Percentiles rank a stretch among this genome's conserved stretches.
Evolutionary conservation across 2,329 filamentous ascomycete genomes (phyloP).

Genomic region (Diaporthe aspalathi): DNA sequence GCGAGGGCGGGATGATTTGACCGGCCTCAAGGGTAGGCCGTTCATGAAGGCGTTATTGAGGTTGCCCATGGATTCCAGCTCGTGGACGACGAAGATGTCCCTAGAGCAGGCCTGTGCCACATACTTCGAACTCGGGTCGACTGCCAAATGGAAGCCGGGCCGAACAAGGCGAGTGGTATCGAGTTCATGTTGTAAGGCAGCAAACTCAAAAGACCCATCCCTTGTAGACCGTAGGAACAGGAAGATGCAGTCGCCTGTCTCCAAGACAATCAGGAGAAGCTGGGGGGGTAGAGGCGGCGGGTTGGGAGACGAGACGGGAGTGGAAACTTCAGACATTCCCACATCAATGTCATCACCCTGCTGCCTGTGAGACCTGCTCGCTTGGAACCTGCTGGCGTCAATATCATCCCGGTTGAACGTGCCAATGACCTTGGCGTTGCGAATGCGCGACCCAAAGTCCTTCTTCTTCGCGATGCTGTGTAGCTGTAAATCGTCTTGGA

Average conservation of each 20-base stretch:
- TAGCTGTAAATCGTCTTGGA: slow-evolving; percentile 75
- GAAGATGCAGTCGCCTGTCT: slow-evolving; percentile 80
- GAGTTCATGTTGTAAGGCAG: slow-evolving; percentile 50
- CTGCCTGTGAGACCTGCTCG: slow-evolving; percentile 40
- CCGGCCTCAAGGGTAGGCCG: slow-evolving; percentile 64
- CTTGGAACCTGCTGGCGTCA: slow-evolving; percentile 37
- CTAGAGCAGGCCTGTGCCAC: slow-evolving; percentile 78
- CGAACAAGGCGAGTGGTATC: slow-evolving; percentile 62
- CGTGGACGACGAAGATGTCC: slow-evolving; percentile 77
- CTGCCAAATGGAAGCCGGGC: slow-evolving; percentile 74
- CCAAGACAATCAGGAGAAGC: slow-evolving; percentile 80
- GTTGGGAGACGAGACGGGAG: slow-evolving; percentile 37
- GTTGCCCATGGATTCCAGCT: slow-evolving; percentile 67
- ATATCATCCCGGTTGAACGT: slow-evolving; percentile 51
- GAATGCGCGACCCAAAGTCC: slow-evolving; percentile 83
- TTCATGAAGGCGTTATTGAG: slow-evolving; percentile 63
- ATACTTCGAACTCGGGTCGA: slow-evolving; percentile 80
- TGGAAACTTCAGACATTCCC: slow-evolving; percentile 44
- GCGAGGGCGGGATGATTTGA: slow-evolving; percentile 60
- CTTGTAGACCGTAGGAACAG: slow-evolving; percentile 69
- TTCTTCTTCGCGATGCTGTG: slow-evolving; percentile 80
- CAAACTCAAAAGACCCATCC: slow-evolving; percentile 67
- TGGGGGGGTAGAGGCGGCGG: slow-evolving; percentile 74
- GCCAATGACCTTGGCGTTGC: slow-evolving; percentile 82
- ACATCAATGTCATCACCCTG: slow-evolving; percentile 56